Conservation (phyloP, 441 rosid species). For the Populus hybrid region DNA sequence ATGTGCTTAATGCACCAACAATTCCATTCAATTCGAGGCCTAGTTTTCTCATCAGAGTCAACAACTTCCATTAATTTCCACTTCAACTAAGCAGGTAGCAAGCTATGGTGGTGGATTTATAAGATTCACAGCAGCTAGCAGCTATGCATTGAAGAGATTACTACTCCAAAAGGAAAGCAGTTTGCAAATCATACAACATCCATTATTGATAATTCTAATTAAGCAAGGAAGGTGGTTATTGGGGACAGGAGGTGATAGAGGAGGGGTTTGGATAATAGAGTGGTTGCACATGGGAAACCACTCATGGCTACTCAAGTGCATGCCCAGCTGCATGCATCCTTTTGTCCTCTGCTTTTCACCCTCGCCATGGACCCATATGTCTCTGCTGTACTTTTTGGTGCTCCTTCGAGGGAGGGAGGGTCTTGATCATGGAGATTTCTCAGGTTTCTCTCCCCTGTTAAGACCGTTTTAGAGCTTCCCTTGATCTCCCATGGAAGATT, state of each 20-base stretch:
- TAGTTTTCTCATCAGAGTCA: background rate
- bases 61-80: too few species aligned
- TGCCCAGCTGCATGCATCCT: conserved; percentile 24
- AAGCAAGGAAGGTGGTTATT: background rate
- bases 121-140: background rate
- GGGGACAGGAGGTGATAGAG: conserved; percentile 6
- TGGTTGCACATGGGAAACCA: conserved; percentile 47
- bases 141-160: background rate
- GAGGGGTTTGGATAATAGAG: conserved; percentile 10
- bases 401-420: background rate
- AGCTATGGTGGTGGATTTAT: background rate
- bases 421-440: background rate
- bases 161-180: background rate
- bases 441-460: background rate
- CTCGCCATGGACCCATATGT: conserved; percentile 25
- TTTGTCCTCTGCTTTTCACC: conserved; percentile 19
- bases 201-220: background rate
- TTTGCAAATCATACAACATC: background rate
- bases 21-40: background rate
- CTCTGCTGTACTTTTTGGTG: conserved; percentile 13
- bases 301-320: conserved; percentile 43
- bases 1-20: background rate
- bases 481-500: background rate
- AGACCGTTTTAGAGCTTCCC: too few species aligned
- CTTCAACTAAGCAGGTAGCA: background rate